Percentiles rank a stretch among this genome's conserved stretches.
Conservation (phyloP, 164 flowering plant species). For the Malania oleifera region DNA sequence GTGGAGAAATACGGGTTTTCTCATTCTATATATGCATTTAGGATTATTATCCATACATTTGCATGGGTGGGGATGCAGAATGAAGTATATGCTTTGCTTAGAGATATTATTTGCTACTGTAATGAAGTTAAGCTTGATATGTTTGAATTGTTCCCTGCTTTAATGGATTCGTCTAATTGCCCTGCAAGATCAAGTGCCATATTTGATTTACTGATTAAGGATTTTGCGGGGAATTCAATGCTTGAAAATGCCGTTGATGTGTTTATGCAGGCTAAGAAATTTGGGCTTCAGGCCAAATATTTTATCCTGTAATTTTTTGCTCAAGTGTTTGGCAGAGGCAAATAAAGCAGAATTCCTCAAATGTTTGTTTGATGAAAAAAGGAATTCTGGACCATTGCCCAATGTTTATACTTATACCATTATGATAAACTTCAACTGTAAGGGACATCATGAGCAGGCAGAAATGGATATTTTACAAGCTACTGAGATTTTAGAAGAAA, state of each 20-base stretch:
- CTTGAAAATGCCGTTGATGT: conserved; percentile 45
- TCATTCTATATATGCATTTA: conserved; percentile 36
- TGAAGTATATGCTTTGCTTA: conserved; percentile 39
- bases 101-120: conserved; percentile 35
- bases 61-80: conserved; percentile 35
- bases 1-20: conserved; percentile 31
- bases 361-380: conserved; percentile 44
- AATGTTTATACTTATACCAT: conserved; percentile 50
- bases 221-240: conserved; percentile 43
- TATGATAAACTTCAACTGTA: conserved; percentile 48
- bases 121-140: conserved; percentile 20
- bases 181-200: conserved; percentile 15
- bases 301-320: conserved; percentile 51
- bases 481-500: conserved; percentile 34
- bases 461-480: conserved; percentile 30
- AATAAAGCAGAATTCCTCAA: conserved; percentile 21
- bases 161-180: conserved; percentile 24
- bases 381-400: conserved; percentile 48
- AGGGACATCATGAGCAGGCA: conserved; percentile 9
- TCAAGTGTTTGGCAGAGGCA: conserved; percentile 40
- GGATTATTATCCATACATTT: conserved; percentile 36
- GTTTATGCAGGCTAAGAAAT: conserved; percentile 29
- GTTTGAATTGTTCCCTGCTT: conserved; percentile 22
- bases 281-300: conserved; percentile 27
- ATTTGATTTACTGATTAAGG: conserved; percentile 41